Evolutionary conservation across 1,139 yeast species (phyloP), one percentile per base, ranked within the genome.

Genomic region (Suhomyces yuchorum): DNA sequence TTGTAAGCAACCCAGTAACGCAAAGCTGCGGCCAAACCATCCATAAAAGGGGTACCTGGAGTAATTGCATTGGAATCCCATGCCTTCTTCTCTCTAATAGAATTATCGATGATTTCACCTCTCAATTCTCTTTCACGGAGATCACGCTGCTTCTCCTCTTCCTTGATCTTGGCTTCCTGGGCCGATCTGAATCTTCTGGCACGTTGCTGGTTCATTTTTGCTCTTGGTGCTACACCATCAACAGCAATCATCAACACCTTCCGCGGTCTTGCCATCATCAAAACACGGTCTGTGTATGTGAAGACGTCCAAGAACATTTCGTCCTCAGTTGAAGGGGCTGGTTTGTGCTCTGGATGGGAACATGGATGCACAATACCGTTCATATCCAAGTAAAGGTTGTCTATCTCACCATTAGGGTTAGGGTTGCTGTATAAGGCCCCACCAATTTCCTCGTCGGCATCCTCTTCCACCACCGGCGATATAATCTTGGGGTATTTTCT

Each of bases 31-130:
- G 98, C 96, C 55, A 93, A 73, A 50, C 85, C 85, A 55, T 86
- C 95, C 99, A 93, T 93, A 60, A 93, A 93, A 47, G 96, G 97
- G 0, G 99, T 93, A 52, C 99, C 99, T 2, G 99, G 99, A 1
- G 99, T 95, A 59, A 95, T 95, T n/a, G 96, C 92, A 62, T 93
- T 95, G 28, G 96, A 83, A 71, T 95, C 99, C 92, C 91, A 87
- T 14, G 78, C 68, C 55, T 76, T 78, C 53, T 79, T 78, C 7
- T 78, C 78, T 60, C 81, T 83, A 23, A 84, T 70, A 1, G 89
- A 75, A 23, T 78, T 82, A 56, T 86, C 91, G 48, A 86, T 85
- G 39, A 74, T 53, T 61, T 85, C 87, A 40, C 93, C 93, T 47
- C 84, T 68, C 20, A 70, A 60, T 55, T 82, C 85, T 55, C 75